A percentile compares a stretch with the other conserved stretches of the same genome.
Evolutionary conservation across 2,329 filamentous ascomycete species (phyloP).

Genomic region (Fusarium staphyleae): DNA sequence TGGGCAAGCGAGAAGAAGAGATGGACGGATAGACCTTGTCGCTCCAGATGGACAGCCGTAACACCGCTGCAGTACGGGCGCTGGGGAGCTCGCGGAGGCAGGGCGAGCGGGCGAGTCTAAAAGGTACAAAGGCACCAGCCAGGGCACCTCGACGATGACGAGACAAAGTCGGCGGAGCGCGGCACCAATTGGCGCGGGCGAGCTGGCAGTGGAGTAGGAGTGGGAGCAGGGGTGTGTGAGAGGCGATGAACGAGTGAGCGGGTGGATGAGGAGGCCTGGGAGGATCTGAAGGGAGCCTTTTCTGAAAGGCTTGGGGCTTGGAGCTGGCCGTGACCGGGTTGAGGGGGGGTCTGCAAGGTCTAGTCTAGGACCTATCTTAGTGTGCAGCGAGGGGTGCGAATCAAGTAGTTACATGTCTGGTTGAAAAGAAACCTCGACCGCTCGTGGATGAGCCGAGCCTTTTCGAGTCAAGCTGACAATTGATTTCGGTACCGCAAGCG

Average conservation of each 20-base stretch:
- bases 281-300: constrained; percentile 31
- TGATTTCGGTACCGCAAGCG: constrained; percentile 15
- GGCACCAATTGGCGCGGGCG: constrained; percentile 39
- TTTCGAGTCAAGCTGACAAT: constrained; percentile 3
- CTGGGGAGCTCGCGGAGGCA: constrained; percentile 38
- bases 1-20: constrained; percentile 34
- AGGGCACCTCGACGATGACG: constrained; percentile 41
- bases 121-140: constrained; percentile 37
- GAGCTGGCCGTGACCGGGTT: constrained; percentile 11
- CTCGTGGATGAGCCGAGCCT: constrained; percentile 31
- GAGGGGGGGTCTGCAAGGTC: constrained; percentile 20
- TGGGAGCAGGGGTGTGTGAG: constrained; percentile 36
- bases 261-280: constrained; percentile 14
- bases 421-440: constrained; percentile 22
- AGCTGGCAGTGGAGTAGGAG: constrained; percentile 34
- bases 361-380: constrained; percentile 16
- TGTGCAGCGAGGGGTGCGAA: constrained; percentile 26
- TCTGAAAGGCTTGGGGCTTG: constrained; percentile 13
- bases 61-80: constrained; percentile 26
- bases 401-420: constrained; percentile 28
- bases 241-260: constrained; percentile 30
- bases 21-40: constrained; percentile 37
- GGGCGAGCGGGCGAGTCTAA: constrained; percentile 38
- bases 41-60: constrained; percentile 31
- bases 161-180: constrained; percentile 37